Base-by-base conservation (phyloP, 2,329 filamentous ascomycete genomes). In the Passalora sequoiae region DNA sequence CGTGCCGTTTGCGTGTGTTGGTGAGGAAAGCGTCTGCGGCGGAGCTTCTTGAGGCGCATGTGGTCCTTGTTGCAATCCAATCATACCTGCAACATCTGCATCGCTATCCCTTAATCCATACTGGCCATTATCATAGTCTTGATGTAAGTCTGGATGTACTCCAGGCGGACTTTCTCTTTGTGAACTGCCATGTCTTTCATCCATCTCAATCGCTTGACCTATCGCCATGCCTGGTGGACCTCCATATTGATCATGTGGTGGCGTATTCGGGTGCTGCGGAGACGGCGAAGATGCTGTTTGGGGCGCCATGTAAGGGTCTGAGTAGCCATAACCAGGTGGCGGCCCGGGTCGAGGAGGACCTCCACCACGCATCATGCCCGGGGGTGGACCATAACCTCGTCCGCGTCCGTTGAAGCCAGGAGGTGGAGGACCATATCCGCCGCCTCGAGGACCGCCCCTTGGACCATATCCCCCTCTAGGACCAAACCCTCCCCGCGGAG, bases 191-290 rank as follows among this genome's bases (percentile, higher is more conserved):
- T 72, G 71, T n/a, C 74, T 71, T 24, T 83, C 81, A 61, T 89
- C 83, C 86, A 94, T 89, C 63, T 92, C 88, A 40, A 89, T 77
- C 2, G 84, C 80, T 58, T 83, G 82, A 7, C 81, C 81, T 9
- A 81, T 69, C 10, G 46, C 47, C 33, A 36, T 24, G 19, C 15
- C 13, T 33, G 44, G 47, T 42, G 57, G 36, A 33, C 51, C 49
- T 12, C 52, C 40, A 33, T 46, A 55, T 10, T 57, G 57, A 19
- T 69, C 66, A 17, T 65, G 62, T 51, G 59, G 58, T 7, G 55
- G 56, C 32, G 31, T 29, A n/a, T n/a, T n/a, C n/a, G n/a, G n/a
- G n/a, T n/a, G n/a, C 7, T 17, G 35, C 12, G 24, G 6, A 6
- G 24, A 12, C 7, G 50, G 46, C 22, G 46, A 30, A 32, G 50